Evolutionary conservation across 2,329 filamentous ascomycete species (phyloP).

Genomic region (Paracoccidioides brasiliensis): DNA sequence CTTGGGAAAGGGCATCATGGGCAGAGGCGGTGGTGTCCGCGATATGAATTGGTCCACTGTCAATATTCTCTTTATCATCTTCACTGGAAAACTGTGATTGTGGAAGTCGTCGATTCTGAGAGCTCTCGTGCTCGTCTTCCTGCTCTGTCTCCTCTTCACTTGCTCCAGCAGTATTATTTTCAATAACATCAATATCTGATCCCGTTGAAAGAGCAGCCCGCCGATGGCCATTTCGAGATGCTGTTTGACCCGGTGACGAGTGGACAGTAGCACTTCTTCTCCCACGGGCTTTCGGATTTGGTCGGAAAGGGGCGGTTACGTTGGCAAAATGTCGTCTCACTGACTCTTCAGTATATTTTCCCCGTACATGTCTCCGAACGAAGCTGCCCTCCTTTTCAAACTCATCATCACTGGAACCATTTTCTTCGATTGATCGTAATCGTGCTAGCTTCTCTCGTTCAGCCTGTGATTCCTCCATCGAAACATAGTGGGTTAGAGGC

Average conservation of each 20-base stretch:
- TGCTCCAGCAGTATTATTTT: slow-evolving; percentile 15
- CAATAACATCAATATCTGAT: slow-evolving; percentile 13
- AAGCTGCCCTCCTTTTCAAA: slow-evolving; percentile 33
- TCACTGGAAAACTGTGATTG: slow-evolving; percentile 22
- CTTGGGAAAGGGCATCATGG: slow-evolving; percentile 28
- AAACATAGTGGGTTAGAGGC: slow-evolving; percentile 31
- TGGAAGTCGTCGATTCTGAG: slow-evolving; percentile 18
- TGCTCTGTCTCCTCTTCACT: slow-evolving; percentile 37
- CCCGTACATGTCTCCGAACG: slow-evolving; percentile 22
- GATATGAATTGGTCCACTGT: slow-evolving; percentile 17
- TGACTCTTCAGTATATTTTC: slow-evolving; percentile 23
- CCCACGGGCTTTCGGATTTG: slow-evolving; percentile 7
- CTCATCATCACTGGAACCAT: slow-evolving; percentile 28
- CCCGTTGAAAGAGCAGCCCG: background rate
- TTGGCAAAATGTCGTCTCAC: slow-evolving; percentile 24
- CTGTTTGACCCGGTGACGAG: background rate
- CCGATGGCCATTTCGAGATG: background rate
- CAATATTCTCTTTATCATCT: slow-evolving; percentile 37
- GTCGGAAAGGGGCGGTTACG: slow-evolving; percentile 22
- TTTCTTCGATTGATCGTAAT: slow-evolving; percentile 18
- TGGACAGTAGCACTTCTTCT: slow-evolving; percentile 2
- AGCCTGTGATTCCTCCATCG: slow-evolving; percentile 35
- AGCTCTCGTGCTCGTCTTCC: slow-evolving; percentile 26
- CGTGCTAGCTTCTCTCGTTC: slow-evolving; percentile 24
- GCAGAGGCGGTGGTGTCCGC: slow-evolving; percentile 21